Evolutionary conservation across 176 grass and related monocot species (phyloP).

Genomic region (Areca catechu): DNA sequence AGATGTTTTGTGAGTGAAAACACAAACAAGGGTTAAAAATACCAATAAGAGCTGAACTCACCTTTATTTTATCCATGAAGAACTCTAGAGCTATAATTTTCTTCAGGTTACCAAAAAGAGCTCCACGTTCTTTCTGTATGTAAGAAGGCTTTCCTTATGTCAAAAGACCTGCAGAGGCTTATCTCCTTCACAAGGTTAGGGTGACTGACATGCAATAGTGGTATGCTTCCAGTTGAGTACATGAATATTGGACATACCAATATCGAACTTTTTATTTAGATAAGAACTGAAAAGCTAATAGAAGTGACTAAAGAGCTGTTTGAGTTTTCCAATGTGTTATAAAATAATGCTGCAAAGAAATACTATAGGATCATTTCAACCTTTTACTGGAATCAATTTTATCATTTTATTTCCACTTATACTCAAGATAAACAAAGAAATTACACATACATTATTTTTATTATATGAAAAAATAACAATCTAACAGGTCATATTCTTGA

Average conservation of each 20-base stretch:
- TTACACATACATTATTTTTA: too few relatives aligned
- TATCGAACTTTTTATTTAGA: conserved; percentile 5
- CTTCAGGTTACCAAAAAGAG: conserved; percentile 51
- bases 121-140: conserved; percentile 31
- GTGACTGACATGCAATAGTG: conserved; percentile 37
- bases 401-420: too few relatives aligned
- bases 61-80: conserved; percentile 89
- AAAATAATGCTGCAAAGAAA: too few relatives aligned
- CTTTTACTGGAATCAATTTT: too few relatives aligned
- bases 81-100: conserved; percentile 69
- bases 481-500: too few relatives aligned
- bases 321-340: conserved; percentile 9
- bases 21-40: background rate
- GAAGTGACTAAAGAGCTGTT: conserved; percentile 15
- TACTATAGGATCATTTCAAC: too few relatives aligned
- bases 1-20: background rate
- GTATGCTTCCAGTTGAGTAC: conserved; percentile 56
- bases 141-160: conserved; percentile 53
- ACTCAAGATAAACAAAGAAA: too few relatives aligned
- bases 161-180: conserved; percentile 48
- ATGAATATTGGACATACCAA: conserved; percentile 51
- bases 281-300: background rate
- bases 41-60: conserved; percentile 14
- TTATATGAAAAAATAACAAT: too few relatives aligned
- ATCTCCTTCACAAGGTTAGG: conserved; percentile 61